Evolutionary conservation across 108 stramenopile species (phyloP), one percentile per base, ranked within the genome.

Genomic region (Skeletonema costatum): DNA sequence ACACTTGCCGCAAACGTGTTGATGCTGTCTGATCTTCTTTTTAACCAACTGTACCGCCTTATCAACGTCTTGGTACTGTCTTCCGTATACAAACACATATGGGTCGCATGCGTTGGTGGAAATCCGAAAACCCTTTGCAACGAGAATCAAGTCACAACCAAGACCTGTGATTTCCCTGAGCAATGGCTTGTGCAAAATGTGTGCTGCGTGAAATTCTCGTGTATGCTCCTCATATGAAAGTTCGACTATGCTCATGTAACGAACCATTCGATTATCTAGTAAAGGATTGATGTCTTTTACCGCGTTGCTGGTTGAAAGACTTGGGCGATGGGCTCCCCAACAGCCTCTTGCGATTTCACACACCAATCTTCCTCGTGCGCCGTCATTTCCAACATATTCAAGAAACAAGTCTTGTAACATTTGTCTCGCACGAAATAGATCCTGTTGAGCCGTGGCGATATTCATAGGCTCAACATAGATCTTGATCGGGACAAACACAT

Each of bases 161-260:
- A 51, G 4, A 6, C 1, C 17, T 5, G 19, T 6, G 19, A 51
- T 19, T 13, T 51, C 50, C 16, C 5, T 0, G 5, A 63, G 62
- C 0, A 63, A 17, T 16, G 62, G 62, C 21, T 33, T 63, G 32
- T 63, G 62, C 32, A 63, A 63, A 32, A 63, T 38, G 31, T 63
- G 62, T 0, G 62, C 62, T 32, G 62, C 62, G 13, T 36, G 38
- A 63, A 36, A 32, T 32, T 16, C 19, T 8, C 8, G 61, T 21
- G 2, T 44, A 60, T 14, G 3, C 12, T 17, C 17, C 21, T 51
- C 50, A 51, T 51, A 51, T 10, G 71, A 58, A 3, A 71, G 12
- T 58, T 71, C 71, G 2, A 71, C 41, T 2, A 71, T 14, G 35
- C 60, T 71, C 59, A 71, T 71, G 21, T 1, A 71, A 10, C 33